Conservation (phyloP, 345 rosid species). For the Linum lewisii region DNA sequence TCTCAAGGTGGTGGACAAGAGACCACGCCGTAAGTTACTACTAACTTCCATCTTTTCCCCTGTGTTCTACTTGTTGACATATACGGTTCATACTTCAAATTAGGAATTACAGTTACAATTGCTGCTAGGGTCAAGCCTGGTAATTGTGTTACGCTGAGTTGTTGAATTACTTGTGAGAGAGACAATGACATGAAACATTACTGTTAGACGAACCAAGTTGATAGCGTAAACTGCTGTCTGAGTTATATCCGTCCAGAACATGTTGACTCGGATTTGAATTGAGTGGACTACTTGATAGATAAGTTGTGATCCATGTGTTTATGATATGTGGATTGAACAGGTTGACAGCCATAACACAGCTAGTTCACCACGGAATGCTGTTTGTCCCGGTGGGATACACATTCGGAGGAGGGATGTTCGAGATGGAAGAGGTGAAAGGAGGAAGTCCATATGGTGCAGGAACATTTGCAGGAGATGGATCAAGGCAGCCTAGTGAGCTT, state of each 20-base stretch:
- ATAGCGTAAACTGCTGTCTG: no score
- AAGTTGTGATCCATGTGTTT: neutral
- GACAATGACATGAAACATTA: no score
- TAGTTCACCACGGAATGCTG: conserved; percentile 9
- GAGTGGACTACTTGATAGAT: no score
- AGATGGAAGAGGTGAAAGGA: conserved; percentile 8
- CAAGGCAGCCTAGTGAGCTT: conserved; percentile 5
- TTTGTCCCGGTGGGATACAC: conserved; percentile 8
- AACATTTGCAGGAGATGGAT: conserved; percentile 4
- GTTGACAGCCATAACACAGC: conserved; percentile 8
- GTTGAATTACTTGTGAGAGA: no score
- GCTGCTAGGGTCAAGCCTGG: no score
- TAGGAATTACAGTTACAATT: no score
- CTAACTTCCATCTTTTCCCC: no score
- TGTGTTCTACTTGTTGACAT: no score
- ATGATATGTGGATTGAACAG: neutral
- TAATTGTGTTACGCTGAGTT: no score
- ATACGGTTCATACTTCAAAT: no score
- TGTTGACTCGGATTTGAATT: neutral
- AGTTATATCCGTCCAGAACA: no score
- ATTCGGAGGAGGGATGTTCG: conserved; percentile 11
- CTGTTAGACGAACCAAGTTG: no score
- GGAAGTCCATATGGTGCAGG: conserved; percentile 10
- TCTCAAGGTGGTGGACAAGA: conserved; percentile 11
- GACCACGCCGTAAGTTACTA: conserved; percentile 9